Evolutionary conservation across 495 filamentous ascomycete genomes (phyloP).

Genomic region (Neurospora tetraspora): DNA sequence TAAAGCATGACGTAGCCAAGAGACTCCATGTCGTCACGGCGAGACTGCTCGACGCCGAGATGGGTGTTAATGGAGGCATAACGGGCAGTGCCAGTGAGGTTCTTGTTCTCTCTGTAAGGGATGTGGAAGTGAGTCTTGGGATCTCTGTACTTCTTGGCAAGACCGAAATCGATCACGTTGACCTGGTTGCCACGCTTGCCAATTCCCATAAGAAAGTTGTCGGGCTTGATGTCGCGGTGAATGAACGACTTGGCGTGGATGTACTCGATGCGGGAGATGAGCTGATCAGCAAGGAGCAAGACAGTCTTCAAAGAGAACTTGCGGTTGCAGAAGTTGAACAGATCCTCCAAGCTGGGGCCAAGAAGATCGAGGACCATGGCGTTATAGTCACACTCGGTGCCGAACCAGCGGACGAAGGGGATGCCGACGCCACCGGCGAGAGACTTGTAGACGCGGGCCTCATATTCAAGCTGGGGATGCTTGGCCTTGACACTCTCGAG

Average conservation of each 20-base stretch:
- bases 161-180: slow-evolving; percentile 98
- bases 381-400: slow-evolving; percentile 99
- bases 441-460: slow-evolving; percentile 99
- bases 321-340: slow-evolving; percentile 99
- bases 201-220: slow-evolving; percentile 99
- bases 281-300: slow-evolving; percentile 90
- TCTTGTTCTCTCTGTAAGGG: slow-evolving; percentile 99
- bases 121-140: slow-evolving; percentile 99
- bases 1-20: slow-evolving; percentile 99
- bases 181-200: slow-evolving; percentile 99
- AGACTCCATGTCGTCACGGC: slow-evolving; percentile 99
- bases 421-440: slow-evolving; percentile 98
- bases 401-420: slow-evolving; percentile 99
- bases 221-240: slow-evolving; percentile 99
- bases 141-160: slow-evolving; percentile 99
- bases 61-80: slow-evolving; percentile 99
- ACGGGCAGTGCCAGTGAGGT: slow-evolving; percentile 96
- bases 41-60: slow-evolving; percentile 96
- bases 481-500: slow-evolving; percentile 99
- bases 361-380: slow-evolving; percentile 99
- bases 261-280: slow-evolving; percentile 99
- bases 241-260: slow-evolving; percentile 99
- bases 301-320: slow-evolving; percentile 99
- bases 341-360: slow-evolving; percentile 92
- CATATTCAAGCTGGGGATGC: slow-evolving; percentile 98